Conservation (phyloP, 1,284 basidiomycete genomes). For the Cryptococcus sp. region DNA sequence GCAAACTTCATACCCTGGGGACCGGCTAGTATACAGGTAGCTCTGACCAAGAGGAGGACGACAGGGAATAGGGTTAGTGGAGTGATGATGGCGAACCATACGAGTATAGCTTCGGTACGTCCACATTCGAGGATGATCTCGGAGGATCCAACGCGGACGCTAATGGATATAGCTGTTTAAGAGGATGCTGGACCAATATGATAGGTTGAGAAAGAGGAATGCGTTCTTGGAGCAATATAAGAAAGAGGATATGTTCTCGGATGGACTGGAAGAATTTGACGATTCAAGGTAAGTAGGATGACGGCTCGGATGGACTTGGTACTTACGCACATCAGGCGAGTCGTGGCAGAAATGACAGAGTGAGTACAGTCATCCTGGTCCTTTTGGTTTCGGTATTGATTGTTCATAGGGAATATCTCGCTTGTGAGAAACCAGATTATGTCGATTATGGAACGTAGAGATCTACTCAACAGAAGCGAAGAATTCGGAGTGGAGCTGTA, state of each 20-base stretch:
- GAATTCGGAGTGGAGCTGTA: too few relatives aligned
- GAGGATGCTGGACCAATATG: constrained; percentile 93
- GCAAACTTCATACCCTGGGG: constrained; percentile 99
- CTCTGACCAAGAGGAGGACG: constrained; percentile 76
- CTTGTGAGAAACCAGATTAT: constrained; percentile 2
- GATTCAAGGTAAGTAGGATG: constrained; percentile 64
- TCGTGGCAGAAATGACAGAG: constrained; percentile 32
- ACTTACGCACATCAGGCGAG: constrained; percentile 13
- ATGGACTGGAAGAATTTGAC: constrained; percentile 88
- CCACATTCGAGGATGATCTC: background rate
- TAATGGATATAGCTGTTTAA: constrained; percentile 69
- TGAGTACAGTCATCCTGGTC: constrained; percentile 8
- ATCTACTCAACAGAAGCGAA: too few relatives aligned
- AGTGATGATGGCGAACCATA: constrained; percentile 98
- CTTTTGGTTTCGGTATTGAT: background rate
- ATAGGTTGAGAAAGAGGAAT: constrained; percentile 78
- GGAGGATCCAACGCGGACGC: background rate
- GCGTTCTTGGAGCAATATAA: constrained; percentile 98
- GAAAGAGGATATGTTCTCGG: constrained; percentile 89
- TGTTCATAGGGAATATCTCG: background rate
- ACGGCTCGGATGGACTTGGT: background rate
- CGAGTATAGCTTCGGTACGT: constrained; percentile 85
- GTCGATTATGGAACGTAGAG: constrained; percentile 3
- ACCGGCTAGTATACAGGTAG: constrained; percentile 96
- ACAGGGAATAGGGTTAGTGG: constrained; percentile 91